These are phyloP conservation scores for Nemania sp. DNA, from an alignment of 2,329 filamentous ascomycete species.

Conservation along the genomic window DNA sequence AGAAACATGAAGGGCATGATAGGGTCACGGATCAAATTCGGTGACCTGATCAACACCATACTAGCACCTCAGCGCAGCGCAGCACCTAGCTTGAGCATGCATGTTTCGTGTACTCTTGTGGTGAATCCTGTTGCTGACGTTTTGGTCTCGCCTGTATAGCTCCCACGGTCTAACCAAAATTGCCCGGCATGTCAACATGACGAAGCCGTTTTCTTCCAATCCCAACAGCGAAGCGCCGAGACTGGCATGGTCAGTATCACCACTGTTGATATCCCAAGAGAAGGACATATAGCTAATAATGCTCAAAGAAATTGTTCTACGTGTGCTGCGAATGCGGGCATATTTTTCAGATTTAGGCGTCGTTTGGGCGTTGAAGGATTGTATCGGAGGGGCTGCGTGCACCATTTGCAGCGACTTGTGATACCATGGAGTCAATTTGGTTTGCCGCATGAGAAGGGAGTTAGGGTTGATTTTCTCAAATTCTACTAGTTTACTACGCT, in stretches of 20 bases:
- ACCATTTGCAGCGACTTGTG: conserved; percentile 34
- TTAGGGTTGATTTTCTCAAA: conserved; percentile 38
- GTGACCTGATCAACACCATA: background rate
- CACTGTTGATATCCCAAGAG: background rate
- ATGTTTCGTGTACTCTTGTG: conserved; percentile 44
- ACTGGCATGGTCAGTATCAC: conserved; percentile 89
- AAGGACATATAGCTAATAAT: conserved; percentile 43
- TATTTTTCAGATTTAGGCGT: conserved; percentile 70
- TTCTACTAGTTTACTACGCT: conserved; percentile 35
- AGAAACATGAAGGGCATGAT: conserved; percentile 6
- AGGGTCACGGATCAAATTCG: background rate
- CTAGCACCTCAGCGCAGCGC: conserved; percentile 28
- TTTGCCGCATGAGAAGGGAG: conserved; percentile 45
- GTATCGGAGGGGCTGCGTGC: background rate
- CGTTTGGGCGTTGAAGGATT: background rate
- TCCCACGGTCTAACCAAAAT: conserved; percentile 86
- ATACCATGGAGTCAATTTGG: conserved; percentile 30
- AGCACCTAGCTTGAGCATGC: conserved; percentile 45
- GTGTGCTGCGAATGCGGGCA: conserved; percentile 95
- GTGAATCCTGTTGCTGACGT: conserved; percentile 54
- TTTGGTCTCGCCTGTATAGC: conserved; percentile 67
- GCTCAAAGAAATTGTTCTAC: conserved; percentile 83
- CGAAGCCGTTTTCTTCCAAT: conserved; percentile 98
- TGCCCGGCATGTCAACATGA: conserved; percentile 88
- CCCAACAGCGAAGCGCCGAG: conserved; percentile 94